These are phyloP conservation scores for Glycyrrhiza uralensis DNA, from an alignment of 306 rosid genomes.

Conservation along the genomic window DNA sequence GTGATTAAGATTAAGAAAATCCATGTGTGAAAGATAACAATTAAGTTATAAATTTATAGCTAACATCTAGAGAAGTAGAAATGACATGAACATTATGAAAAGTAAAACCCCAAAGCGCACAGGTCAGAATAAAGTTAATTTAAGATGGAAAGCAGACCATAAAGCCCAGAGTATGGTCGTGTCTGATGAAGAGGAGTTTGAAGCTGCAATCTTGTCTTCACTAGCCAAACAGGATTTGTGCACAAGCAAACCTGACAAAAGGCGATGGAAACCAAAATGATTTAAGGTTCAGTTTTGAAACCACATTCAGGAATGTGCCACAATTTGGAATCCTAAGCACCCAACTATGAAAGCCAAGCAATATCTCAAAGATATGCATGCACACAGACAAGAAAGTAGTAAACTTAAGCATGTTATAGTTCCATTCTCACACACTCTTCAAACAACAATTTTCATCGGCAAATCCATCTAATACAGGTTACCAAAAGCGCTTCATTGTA, in stretches of 20 bases:
- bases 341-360: slow-evolving; percentile 14
- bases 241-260: slow-evolving; percentile 72
- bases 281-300: slow-evolving; percentile 11
- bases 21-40: background rate
- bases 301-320: background rate
- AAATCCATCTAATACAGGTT: slow-evolving; percentile 17
- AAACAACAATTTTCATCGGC: background rate
- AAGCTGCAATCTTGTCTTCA: slow-evolving; percentile 97
- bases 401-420: background rate
- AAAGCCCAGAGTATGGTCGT: slow-evolving; percentile 79
- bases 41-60: background rate
- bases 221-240: slow-evolving; percentile 94
- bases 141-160: slow-evolving; percentile 70
- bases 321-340: slow-evolving; percentile 13
- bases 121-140: slow-evolving; percentile 31
- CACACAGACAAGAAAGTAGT: background rate
- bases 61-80: background rate
- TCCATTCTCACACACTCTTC: slow-evolving; percentile 17
- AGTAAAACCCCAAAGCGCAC: slow-evolving; percentile 32
- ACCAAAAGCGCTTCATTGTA: background rate
- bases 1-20: slow-evolving; percentile 9
- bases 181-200: slow-evolving; percentile 92
- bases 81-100: background rate
- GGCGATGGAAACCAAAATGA: slow-evolving; percentile 30
- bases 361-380: slow-evolving; percentile 7